A percentile compares a stretch with the other conserved stretches of the same genome.
phyloP scores from a whole-genome alignment of 331 rosid species.

The Acacia concinna region DNA sequence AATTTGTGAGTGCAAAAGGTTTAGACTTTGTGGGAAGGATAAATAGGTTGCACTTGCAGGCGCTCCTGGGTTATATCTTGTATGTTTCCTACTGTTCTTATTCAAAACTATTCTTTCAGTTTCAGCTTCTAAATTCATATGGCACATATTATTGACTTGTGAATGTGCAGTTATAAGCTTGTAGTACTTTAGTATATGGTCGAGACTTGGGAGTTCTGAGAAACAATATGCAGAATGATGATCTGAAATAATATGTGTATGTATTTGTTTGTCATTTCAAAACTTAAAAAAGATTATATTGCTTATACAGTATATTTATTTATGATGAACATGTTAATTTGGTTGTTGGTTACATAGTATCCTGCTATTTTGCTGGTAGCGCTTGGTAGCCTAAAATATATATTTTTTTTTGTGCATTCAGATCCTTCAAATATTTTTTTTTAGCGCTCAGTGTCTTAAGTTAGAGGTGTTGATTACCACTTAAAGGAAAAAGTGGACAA shows the following conservation, averaged over 20 bases:
- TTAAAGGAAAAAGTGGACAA: too few relatives aligned
- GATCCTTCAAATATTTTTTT: too few relatives aligned
- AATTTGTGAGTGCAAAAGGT: not conserved
- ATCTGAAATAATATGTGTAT: not conserved
- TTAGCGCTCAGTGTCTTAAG: too few relatives aligned
- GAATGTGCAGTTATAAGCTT: not conserved
- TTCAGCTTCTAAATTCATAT: not conserved
- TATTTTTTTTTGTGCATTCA: too few relatives aligned
- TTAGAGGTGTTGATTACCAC: too few relatives aligned
- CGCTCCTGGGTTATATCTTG: constrained; percentile 24
- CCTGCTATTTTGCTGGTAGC: too few relatives aligned
- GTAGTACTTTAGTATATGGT: not conserved
- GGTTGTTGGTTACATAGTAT: too few relatives aligned
- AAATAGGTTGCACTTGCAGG: too few relatives aligned
- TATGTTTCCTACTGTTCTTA: constrained; percentile 12
- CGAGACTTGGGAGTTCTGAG: not conserved
- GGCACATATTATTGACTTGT: not conserved
- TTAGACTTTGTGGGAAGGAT: not conserved
- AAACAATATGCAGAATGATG: not conserved
- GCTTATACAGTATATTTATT: not conserved
- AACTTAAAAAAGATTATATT: not conserved
- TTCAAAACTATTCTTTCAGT: constrained; percentile 2
- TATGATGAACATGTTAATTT: not conserved
- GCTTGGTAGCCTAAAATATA: too few relatives aligned
- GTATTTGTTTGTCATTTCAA: not conserved